Conservation (phyloP, 352 stramenopile genomes). For the Globisporangium paroecandrum region DNA sequence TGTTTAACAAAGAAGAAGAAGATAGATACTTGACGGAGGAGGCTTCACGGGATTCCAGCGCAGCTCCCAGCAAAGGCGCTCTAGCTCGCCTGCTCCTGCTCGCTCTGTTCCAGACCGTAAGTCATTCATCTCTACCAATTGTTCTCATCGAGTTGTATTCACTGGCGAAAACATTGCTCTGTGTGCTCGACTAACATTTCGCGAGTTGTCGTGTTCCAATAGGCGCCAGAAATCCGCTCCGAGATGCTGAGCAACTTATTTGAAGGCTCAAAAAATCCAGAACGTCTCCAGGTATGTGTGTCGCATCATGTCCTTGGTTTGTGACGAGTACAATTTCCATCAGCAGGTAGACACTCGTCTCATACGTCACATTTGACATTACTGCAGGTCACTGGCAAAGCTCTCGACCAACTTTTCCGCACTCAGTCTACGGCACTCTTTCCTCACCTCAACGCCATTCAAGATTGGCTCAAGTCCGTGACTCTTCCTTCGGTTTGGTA, state of each 20-base stretch:
- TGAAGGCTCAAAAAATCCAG: slow-evolving; percentile 19
- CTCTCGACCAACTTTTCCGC: slow-evolving; percentile 21
- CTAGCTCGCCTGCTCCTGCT: slow-evolving; percentile 18
- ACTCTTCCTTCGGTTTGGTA: not conserved
- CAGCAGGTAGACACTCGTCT: not conserved
- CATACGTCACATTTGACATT: not conserved
- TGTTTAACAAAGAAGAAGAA: not conserved
- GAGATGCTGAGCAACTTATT: slow-evolving; percentile 56
- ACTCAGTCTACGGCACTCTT: slow-evolving; percentile 33
- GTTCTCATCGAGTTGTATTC: not conserved
- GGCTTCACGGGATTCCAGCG: not conserved
- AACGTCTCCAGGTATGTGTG: slow-evolving; percentile 10
- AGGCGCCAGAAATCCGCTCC: slow-evolving; percentile 49
- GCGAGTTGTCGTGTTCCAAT: not conserved
- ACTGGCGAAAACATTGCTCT: not conserved
- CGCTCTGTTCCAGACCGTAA: slow-evolving; percentile 20
- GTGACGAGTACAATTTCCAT: not conserved
- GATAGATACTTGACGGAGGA: too few relatives aligned
- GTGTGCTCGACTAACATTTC: not conserved
- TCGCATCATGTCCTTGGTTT: not conserved
- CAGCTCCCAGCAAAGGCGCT: slow-evolving; percentile 4
- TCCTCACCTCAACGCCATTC: slow-evolving; percentile 47
- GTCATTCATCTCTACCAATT: not conserved
- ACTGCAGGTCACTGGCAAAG: slow-evolving; percentile 16
- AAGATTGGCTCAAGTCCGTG: slow-evolving; percentile 65